Base-by-base conservation (phyloP, 1,139 yeast genomes). In the Scheffersomyces parashehatae region DNA sequence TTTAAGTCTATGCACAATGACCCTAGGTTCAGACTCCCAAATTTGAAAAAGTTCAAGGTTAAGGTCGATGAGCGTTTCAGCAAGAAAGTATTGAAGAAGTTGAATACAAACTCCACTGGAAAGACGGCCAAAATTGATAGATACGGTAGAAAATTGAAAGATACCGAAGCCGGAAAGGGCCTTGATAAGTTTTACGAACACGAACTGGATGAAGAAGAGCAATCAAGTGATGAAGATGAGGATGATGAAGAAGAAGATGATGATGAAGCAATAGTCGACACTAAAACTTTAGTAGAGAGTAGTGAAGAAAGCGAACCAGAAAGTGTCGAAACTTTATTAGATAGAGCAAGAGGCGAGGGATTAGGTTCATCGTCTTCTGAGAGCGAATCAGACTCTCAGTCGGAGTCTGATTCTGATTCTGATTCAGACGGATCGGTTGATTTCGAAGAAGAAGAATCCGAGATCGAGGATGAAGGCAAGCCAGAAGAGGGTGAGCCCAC, bases 401-500 rank as follows among this genome's bases (percentile, higher is more conserved):
- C 60, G 2, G 67, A 60, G 4, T 54, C 65, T 0, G 68, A 61
- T 10, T 60, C 70, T 0, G 75, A 64, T 24, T 58, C 67, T 2
- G 68, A 58, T 14, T 52, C 62, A 0, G 68, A 59, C 15, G 66
- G 64, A 12, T 65, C 52, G 5, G 52, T 43, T 5, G 48, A 48
- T 16, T 58, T 52, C 9, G 54, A 47, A 10, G 84, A 75, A 13
- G 74, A 64, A 20, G 84, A 78, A 42, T 67, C 75, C 2, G 88
- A 80, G 24, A 62, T 75, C 16, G 88, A 82, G 49, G 52, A 73
- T 3, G 91, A 83, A 52, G 72, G 70, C 29, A 77, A 80, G 45
- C 87, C 95, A 10, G 93, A 88, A 40, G 84, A 82, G 47, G 95
- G 97, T 36, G 97, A 91, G 2, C 96, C 96, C 28, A 77, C 96